Percentiles rank a stretch among this genome's conserved stretches.
phyloP scores from a whole-genome alignment of 1,139 yeast species.

The Magnusiomyces sp. region DNA sequence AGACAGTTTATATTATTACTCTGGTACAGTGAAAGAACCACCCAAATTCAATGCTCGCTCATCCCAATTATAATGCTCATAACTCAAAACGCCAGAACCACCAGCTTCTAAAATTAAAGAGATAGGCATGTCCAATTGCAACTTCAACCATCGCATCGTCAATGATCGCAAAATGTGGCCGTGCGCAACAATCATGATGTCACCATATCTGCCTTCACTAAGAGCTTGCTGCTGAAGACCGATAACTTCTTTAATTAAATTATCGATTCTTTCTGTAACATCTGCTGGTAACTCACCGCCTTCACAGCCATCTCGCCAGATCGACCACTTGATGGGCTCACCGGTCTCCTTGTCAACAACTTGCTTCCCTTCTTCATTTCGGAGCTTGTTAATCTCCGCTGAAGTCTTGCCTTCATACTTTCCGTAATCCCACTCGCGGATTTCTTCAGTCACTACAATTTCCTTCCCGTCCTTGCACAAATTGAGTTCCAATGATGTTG shows the following conservation, averaged over 20 bases:
- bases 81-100: conserved; percentile 86
- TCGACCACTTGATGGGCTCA: conserved; percentile 45
- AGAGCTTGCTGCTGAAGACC: conserved; percentile 54
- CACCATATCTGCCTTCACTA: conserved; percentile 48
- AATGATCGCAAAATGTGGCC: conserved; percentile 88
- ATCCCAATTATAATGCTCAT: conserved; percentile 72
- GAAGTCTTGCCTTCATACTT: conserved; percentile 83
- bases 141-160: conserved; percentile 76
- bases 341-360: background rate
- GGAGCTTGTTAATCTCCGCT: conserved; percentile 50
- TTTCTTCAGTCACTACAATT: conserved; percentile 41
- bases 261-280: conserved; percentile 63
- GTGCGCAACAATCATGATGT: conserved; percentile 78
- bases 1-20: background rate
- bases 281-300: conserved; percentile 67
- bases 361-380: conserved; percentile 46
- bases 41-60: conserved; percentile 80
- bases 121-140: conserved; percentile 46
- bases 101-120: conserved; percentile 86
- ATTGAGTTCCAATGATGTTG: too few species aligned
- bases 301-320: conserved; percentile 92
- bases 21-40: conserved; percentile 63
- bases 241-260: conserved; percentile 52
- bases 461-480: background rate
- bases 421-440: conserved; percentile 94